Base-by-base conservation (phyloP, 2,329 filamentous ascomycete genomes). In the Exophiala dermatitidis region DNA sequence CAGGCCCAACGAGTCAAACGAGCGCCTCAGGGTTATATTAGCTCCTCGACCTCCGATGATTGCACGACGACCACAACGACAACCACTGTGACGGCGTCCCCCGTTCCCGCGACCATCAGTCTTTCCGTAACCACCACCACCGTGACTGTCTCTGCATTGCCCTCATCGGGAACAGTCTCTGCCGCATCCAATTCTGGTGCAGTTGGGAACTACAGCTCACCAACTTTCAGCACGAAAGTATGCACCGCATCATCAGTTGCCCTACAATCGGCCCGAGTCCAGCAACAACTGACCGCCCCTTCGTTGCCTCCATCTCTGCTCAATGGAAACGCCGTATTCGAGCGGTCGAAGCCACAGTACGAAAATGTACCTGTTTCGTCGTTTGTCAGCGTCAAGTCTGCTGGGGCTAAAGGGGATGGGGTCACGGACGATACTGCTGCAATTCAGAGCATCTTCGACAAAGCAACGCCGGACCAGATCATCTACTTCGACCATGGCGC, bases 341-440 rank as follows among this genome's bases (percentile, higher is more conserved):
- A 89, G 60, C 85, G 86, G 62, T 85, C 83, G 69, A 95, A 93
- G 78, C 93, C 93, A 9, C 88, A 95, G 69, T 98, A 97, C 67
- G 81, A 86, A 66, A 73, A 74, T 40, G 71, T 88, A 2, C 70
- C 82, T 2, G 79, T 77, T n/a, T 78, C 75, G 55, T 79, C 79
- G 33, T 95, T 98, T 66, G 72, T 94, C 63, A 91, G 86, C 61
- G 86, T 93, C 73, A 95, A 91, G 74, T 75, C 81, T 44, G 77
- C 79, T 47, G 91, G 93, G 54, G 90, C 89, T 64, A 88, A 83
- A 72, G 93, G 93, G 65, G 91, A 98, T 65, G 93, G 91, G 48
- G 70, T 74, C 29, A 88, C 88, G 0, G 91, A 97, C 64, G 93
- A 97, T 66, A 96, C 91, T 10, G 80, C 78, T 4, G 87, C 85